Evolutionary conservation across 2,329 filamentous ascomycete genomes (phyloP).

Genomic region (Rhexocercosporidium sp.): DNA sequence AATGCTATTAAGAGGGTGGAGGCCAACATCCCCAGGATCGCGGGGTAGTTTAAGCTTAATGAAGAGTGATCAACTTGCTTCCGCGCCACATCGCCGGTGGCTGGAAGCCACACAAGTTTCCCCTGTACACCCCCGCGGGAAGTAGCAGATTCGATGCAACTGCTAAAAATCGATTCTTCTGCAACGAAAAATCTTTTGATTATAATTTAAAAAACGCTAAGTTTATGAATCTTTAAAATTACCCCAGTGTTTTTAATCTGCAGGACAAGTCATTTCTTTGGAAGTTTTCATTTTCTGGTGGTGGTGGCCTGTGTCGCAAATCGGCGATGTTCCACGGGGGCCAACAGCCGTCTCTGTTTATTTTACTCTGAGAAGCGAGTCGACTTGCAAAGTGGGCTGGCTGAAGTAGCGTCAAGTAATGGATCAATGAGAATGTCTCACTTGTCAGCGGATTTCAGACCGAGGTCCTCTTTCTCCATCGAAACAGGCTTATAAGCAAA

Average conservation of each 20-base stretch:
- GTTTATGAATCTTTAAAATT: no score
- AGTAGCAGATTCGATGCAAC: no score
- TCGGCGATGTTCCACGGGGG: no score
- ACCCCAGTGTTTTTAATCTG: no score
- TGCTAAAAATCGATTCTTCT: no score
- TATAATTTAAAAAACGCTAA: no score
- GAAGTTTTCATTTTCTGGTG: no score
- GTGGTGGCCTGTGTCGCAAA: no score
- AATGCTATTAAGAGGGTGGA: not conserved
- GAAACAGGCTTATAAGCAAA: not conserved
- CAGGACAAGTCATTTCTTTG: no score
- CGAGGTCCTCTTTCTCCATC: not conserved
- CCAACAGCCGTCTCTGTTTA: not conserved
- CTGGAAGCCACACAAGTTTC: not conserved
- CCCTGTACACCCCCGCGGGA: not conserved
- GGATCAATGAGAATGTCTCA: not conserved
- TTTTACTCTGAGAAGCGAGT: not conserved
- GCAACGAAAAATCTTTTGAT: no score
- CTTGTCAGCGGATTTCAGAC: not conserved
- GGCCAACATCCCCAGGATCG: not conserved
- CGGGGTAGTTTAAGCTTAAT: constrained; percentile 5
- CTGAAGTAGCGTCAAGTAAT: not conserved
- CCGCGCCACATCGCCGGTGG: not conserved
- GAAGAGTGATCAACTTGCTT: not conserved
- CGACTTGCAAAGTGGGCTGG: not conserved